Conservation (phyloP, 768 basidiomycete genomes). For the Tylopilus rubrobrunneus region DNA sequence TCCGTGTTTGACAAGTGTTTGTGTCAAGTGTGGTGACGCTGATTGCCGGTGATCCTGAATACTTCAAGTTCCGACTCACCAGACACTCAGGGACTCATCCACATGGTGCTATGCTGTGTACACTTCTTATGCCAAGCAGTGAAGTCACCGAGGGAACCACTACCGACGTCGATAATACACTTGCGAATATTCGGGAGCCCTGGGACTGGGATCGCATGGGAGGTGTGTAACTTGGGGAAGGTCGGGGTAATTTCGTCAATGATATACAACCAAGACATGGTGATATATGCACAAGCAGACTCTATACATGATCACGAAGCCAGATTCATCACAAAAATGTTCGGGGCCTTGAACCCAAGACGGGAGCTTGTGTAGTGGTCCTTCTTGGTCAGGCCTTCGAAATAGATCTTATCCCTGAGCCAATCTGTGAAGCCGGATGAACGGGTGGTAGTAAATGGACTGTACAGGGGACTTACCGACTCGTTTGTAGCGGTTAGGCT, state of each 20-base stretch:
- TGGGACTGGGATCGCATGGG: not conserved
- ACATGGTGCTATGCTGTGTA: no score
- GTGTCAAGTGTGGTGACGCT: no score
- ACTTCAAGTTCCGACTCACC: no score
- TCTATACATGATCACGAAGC: constrained; percentile 33
- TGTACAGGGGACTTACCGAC: constrained; percentile 43
- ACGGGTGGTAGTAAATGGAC: not conserved
- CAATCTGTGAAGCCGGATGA: constrained; percentile 48
- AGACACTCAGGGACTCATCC: no score
- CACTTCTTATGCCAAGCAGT: no score
- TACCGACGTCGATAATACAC: no score
- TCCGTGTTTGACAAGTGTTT: no score
- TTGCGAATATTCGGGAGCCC: no score
- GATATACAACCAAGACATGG: constrained; percentile 8
- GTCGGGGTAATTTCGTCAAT: not conserved
- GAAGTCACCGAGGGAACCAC: no score
- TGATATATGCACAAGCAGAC: constrained; percentile 2
- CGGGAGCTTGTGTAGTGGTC: constrained; percentile 56
- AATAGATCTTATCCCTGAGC: constrained; percentile 69
- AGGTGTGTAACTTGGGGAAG: not conserved
- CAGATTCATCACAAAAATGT: constrained; percentile 72
- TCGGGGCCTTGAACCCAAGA: constrained; percentile 75
- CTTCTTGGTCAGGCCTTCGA: constrained; percentile 59
- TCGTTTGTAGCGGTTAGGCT: constrained; percentile 51
- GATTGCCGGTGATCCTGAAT: no score